Conservation (phyloP, 345 rosid species). For the Euphorbia tirucalli region DNA sequence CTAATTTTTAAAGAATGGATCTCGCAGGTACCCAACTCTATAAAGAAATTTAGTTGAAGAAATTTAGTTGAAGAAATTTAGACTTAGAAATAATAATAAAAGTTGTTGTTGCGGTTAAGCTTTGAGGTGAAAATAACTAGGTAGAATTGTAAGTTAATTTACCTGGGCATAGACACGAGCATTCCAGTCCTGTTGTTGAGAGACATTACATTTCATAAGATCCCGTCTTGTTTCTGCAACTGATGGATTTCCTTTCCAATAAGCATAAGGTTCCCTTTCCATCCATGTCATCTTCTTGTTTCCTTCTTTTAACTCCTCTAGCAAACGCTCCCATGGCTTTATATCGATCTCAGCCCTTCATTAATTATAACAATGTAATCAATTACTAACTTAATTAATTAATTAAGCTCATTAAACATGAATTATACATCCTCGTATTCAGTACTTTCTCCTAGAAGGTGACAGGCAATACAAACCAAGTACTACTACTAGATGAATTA, state of each 20-base stretch:
- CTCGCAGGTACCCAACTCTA: too few species aligned
- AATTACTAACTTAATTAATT: background rate
- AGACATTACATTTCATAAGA: constrained; percentile 32
- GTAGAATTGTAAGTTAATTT: too few species aligned
- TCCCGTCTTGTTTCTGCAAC: constrained; percentile 30
- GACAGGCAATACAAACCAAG: too few species aligned
- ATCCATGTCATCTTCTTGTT: constrained; percentile 28
- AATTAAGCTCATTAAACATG: background rate
- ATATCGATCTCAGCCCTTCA: constrained; percentile 37
- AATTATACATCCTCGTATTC: too few species aligned
- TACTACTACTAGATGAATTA: too few species aligned
- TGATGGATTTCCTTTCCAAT: constrained; percentile 41
- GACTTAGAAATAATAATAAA: too few species aligned
- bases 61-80: too few species aligned
- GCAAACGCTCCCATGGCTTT: constrained; percentile 31
- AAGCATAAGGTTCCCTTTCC: constrained; percentile 37
- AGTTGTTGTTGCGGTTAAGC: too few species aligned
- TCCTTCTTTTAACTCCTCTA: constrained; percentile 24
- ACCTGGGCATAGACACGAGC: constrained; percentile 27
- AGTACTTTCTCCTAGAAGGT: too few species aligned
- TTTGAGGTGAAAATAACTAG: too few species aligned
- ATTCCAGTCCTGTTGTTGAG: constrained; percentile 32
- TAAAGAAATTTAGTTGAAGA: too few species aligned
- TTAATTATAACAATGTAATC: background rate
- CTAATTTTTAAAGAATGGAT: too few species aligned